These are phyloP conservation scores for Clitoria ternatea DNA, from an alignment of 306 rosid genomes.

Conservation along the genomic window DNA sequence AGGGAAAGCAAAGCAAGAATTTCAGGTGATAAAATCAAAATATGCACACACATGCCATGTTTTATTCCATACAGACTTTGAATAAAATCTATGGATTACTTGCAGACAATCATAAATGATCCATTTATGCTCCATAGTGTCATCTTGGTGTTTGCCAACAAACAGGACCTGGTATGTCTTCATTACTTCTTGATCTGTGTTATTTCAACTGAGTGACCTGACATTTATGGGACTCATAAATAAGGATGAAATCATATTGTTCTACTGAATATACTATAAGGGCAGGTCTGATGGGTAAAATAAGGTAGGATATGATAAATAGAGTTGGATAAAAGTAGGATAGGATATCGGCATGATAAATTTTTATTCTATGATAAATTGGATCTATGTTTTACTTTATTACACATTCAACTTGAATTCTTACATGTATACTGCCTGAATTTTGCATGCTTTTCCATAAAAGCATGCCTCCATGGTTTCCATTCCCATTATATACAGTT, in stretches of 20 bases:
- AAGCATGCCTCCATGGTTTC: background rate
- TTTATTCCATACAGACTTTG: constrained; percentile 20
- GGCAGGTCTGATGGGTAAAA: too few species aligned
- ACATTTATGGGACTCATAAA: background rate
- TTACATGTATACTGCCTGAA: background rate
- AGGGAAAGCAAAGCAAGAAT: constrained; percentile 85
- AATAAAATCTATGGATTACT: constrained; percentile 27
- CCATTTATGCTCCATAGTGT: constrained; percentile 98
- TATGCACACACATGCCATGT: background rate
- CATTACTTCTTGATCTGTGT: constrained; percentile 3
- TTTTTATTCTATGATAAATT: background rate
- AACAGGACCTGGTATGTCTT: constrained; percentile 92
- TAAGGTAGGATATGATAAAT: too few species aligned
- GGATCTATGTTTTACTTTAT: background rate
- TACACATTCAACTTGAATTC: background rate
- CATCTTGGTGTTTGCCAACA: constrained; percentile 95
- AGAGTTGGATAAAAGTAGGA: too few species aligned
- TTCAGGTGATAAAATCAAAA: constrained; percentile 60
- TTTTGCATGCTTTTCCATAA: background rate
- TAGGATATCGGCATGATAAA: background rate
- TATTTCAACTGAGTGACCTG: background rate
- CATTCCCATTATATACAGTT: background rate
- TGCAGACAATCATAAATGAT: constrained; percentile 93
- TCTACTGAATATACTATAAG: constrained; percentile 9
- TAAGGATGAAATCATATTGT: constrained; percentile 7